phyloP scores from a whole-genome alignment of 2,329 filamentous ascomycete genomes.

The Diplodia sapinea region DNA sequence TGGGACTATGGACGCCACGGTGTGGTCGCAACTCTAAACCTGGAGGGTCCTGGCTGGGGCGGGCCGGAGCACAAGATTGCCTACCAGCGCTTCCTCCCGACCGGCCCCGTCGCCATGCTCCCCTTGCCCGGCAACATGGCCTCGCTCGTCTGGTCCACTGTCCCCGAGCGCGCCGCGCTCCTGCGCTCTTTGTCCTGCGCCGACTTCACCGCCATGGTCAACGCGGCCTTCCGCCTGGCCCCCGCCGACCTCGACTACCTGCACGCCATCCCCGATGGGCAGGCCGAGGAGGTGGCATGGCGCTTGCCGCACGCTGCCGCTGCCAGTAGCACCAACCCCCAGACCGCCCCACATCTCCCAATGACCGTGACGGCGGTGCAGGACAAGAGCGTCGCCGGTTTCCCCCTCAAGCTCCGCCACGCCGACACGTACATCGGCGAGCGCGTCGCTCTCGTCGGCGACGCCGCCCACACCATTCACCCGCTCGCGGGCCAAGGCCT shows the following conservation, averaged over 20 bases:
- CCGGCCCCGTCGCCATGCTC: conserved; percentile 88
- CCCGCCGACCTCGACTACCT: conserved; percentile 83
- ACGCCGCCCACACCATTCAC: conserved; percentile 94
- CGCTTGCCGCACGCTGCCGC: conserved; percentile 62
- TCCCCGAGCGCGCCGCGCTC: conserved; percentile 75
- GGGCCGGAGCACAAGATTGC: conserved; percentile 67
- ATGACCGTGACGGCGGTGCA: conserved; percentile 74
- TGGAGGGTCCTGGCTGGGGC: conserved; percentile 61
- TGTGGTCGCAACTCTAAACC: conserved; percentile 83
- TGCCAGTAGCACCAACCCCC: conserved; percentile 43
- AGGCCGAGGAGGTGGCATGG: conserved; percentile 71
- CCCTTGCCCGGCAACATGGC: conserved; percentile 83
- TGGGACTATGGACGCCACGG: conserved; percentile 95
- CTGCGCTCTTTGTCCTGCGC: conserved; percentile 75
- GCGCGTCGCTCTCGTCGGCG: conserved; percentile 88
- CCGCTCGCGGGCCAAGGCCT: conserved; percentile 93
- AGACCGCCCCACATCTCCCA: conserved; percentile 56
- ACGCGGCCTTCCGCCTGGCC: conserved; percentile 86
- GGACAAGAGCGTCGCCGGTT: conserved; percentile 80
- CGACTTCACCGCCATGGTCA: conserved; percentile 87
- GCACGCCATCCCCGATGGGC: conserved; percentile 63
- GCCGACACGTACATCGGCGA: conserved; percentile 92
- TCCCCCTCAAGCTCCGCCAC: conserved; percentile 89
- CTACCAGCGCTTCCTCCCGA: conserved; percentile 93
- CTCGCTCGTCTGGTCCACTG: conserved; percentile 94